Percentiles rank a stretch among this genome's conserved stretches.
These are phyloP conservation scores for Corymbia citriodora DNA, from an alignment of 441 rosid species.

Conservation along the genomic window DNA sequence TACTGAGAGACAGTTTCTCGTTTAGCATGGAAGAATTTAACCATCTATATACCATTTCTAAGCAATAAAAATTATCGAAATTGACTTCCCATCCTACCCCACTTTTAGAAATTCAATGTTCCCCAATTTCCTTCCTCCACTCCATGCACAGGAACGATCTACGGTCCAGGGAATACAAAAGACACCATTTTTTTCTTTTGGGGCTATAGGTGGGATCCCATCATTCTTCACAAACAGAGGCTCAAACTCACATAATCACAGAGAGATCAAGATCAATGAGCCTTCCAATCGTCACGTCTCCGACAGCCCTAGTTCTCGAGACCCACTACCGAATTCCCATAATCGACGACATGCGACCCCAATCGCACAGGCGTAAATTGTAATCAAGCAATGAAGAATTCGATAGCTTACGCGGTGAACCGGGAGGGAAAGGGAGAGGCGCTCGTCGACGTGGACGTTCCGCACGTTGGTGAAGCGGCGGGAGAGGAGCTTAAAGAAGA, in stretches of 20 bases:
- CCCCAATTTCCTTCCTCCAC: not conserved
- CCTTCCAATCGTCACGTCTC: not conserved
- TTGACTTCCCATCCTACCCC: not conserved
- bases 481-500: conserved; percentile 50
- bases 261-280: not conserved
- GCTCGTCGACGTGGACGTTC: conserved; percentile 61
- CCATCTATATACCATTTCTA: not conserved
- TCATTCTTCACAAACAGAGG: not conserved
- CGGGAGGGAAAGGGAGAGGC: conserved; percentile 49
- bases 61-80: not conserved
- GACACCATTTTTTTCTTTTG: not conserved
- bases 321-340: not conserved
- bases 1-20: not conserved
- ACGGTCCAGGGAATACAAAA: not conserved
- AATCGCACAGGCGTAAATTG: not conserved
- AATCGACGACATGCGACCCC: not conserved
- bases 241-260: not conserved
- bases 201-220: not conserved
- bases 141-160: not conserved
- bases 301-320: not conserved
- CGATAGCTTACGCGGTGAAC: conserved; percentile 24
- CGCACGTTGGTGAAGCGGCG: conserved; percentile 60
- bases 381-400: not conserved
- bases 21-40: not conserved
- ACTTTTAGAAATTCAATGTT: not conserved